Percentiles rank a stretch among this genome's conserved stretches.
Evolutionary conservation across 352 stramenopile species (phyloP).

Genomic region (Globisporangium sylvaticum): DNA sequence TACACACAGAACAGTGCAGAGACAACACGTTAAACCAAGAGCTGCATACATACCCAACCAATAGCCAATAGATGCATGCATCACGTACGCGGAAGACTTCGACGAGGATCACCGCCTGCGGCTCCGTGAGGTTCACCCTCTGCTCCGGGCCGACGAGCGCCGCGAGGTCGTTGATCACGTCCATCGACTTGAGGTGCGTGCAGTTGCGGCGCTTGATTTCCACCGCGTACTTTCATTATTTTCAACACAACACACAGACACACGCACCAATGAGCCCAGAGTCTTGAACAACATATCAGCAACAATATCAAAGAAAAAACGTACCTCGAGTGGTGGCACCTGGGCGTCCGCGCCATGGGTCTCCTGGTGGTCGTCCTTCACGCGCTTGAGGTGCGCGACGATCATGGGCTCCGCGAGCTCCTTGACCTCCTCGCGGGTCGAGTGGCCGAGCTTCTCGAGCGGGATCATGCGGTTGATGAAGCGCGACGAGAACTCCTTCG

Average conservation of each 20-base stretch:
- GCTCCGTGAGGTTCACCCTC: slow-evolving; percentile 74
- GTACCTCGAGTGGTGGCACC: slow-evolving; percentile 26
- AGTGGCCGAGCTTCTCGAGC: slow-evolving; percentile 65
- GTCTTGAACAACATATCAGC: background rate
- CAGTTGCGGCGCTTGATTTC: slow-evolving; percentile 82
- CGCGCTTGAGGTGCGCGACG: slow-evolving; percentile 33
- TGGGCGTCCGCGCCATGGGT: slow-evolving; percentile 10
- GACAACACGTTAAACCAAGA: background rate
- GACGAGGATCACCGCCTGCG: slow-evolving; percentile 56
- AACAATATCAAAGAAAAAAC: background rate
- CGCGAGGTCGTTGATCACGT: slow-evolving; percentile 67
- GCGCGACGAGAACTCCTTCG: slow-evolving; percentile 68
- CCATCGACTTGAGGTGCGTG: slow-evolving; percentile 62
- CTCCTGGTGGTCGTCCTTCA: slow-evolving; percentile 23
- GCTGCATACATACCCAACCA: background rate
- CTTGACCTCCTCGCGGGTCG: slow-evolving; percentile 58
- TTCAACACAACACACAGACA: background rate
- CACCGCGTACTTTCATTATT: slow-evolving; percentile 36
- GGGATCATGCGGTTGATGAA: slow-evolving; percentile 77
- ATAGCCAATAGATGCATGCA: background rate
- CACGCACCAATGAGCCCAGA: background rate
- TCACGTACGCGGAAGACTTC: slow-evolving; percentile 60
- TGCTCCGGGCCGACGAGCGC: slow-evolving; percentile 52
- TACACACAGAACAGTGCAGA: background rate
- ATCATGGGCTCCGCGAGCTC: slow-evolving; percentile 54